Base-by-base conservation (phyloP, 768 basidiomycete species). In the Hygrocybe coccinea region DNA sequence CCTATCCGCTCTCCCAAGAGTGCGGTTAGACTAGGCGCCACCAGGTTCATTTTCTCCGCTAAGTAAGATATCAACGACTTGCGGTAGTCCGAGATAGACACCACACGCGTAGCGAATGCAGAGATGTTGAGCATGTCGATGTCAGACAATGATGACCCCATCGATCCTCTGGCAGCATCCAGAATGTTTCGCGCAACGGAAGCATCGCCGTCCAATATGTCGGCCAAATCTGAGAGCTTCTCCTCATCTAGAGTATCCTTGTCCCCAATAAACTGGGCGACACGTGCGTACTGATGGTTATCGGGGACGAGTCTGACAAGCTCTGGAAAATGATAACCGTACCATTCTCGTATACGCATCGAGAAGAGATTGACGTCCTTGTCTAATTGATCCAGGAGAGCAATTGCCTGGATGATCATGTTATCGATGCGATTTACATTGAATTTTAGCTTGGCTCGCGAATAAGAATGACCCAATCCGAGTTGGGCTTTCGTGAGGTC, bases 351-450 rank as follows among this genome's bases (percentile, higher is more conserved):
- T 50, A 97, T 86, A 34, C 95, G 90, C 95, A 98, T 98, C 17
- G 94, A 89, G 70, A 98, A 97, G 29, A 95, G 84, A 77, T 98
- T 98, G 72, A 97, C 93, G 71, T 98, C 95, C 79, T 97, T 98
- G 82, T 98, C 95, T 65, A 97, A 87, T 66, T 97, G 95, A 75
- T 98, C 95, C 64, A 97, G 89, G 56, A 97, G 86, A 4, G 95
- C 91, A 68, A 98, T 97, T 57, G 95, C 95, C 74, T 97, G 95
- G 64, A 98, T 98, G 74, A 98, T 97, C 95, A 98, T 98, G 79
- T 98, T 97, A 75, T 97, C 94, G 55, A 91, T 83, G 51, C 91
- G 81, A 78, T 95, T 95, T 53, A 94, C 91, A 72, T 94, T 95
- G 82, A 93, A 97, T 75, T 98, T 98, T 59, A 97, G 87, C 70